These are phyloP conservation scores for Globisporangium splendens DNA, from an alignment of 352 stramenopile genomes.

Conservation along the genomic window DNA sequence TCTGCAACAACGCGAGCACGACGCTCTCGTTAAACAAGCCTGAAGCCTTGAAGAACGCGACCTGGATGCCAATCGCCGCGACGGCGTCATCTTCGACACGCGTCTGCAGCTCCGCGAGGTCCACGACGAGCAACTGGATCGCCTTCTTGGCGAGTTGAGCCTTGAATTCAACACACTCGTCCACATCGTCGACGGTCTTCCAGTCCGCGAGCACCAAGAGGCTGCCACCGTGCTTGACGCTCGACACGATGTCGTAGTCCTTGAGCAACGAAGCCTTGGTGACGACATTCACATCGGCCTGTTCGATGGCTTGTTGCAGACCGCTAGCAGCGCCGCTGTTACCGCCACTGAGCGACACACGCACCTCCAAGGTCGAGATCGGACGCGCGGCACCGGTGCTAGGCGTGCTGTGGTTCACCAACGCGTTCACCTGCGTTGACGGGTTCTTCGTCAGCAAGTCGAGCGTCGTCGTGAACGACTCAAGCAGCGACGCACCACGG, in stretches of 20 bases:
- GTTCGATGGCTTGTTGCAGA: conserved; percentile 45
- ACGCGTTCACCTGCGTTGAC: conserved; percentile 52
- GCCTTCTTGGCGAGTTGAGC: conserved; percentile 44
- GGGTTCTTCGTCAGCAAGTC: conserved; percentile 61
- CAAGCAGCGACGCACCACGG: conserved; percentile 23
- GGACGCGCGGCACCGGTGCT: conserved; percentile 19
- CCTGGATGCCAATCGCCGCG: conserved; percentile 39
- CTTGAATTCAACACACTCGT: conserved; percentile 55
- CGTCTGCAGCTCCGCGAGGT: conserved; percentile 44
- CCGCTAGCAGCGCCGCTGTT: conserved; percentile 17
- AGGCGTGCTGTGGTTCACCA: conserved; percentile 51
- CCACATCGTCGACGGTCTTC: conserved; percentile 65
- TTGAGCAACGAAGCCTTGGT: conserved; percentile 40
- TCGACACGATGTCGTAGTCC: conserved; percentile 46
- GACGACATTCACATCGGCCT: conserved; percentile 62
- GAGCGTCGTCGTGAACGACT: conserved; percentile 39
- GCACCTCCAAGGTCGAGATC: conserved; percentile 52
- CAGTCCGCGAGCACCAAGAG: conserved; percentile 54
- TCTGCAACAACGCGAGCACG: conserved; percentile 50
- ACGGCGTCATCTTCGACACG: conserved; percentile 51
- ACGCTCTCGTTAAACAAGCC: conserved; percentile 55
- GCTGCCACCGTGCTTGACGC: conserved; percentile 51
- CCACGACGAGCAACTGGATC: conserved; percentile 47
- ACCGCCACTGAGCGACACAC: conserved; percentile 41
- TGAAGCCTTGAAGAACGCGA: conserved; percentile 63